A percentile compares a stretch with the other conserved stretches of the same genome.
These are phyloP conservation scores for Inonotus hispidus DNA, from an alignment of 1,284 basidiomycete genomes.

Conservation along the genomic window DNA sequence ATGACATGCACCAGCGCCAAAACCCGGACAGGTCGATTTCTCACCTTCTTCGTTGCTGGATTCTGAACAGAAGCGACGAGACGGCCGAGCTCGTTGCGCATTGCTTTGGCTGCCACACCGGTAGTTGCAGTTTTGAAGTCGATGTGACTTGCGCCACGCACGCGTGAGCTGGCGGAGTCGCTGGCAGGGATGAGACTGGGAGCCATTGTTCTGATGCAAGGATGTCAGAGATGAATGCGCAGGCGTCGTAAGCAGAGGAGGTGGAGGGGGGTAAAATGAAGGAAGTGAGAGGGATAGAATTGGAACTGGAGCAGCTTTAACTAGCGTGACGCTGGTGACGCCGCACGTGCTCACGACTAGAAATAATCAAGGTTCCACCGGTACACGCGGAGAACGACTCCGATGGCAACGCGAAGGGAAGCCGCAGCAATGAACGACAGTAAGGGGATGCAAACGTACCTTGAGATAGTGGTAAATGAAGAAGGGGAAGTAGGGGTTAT, in stretches of 20 bases:
- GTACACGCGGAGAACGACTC: neutral
- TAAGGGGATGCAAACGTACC: constrained; percentile 2
- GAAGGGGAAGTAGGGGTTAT: constrained; percentile 10
- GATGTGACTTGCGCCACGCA: constrained; percentile 20
- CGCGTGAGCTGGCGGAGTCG: constrained; percentile 16
- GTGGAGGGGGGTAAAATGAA: neutral
- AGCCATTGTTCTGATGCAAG: constrained; percentile 7
- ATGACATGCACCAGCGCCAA: constrained; percentile 3
- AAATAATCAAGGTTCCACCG: too few relatives aligned
- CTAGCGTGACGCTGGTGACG: neutral
- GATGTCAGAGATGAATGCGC: constrained; percentile 1
- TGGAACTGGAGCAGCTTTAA: constrained; percentile 1
- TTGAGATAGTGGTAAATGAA: constrained; percentile 17
- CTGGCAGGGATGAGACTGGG: constrained; percentile 11
- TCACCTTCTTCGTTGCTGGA: constrained; percentile 75
- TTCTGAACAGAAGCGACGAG: constrained; percentile 86
- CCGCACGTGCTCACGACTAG: neutral
- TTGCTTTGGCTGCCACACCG: constrained; percentile 94
- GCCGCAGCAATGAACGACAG: neutral
- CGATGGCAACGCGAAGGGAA: neutral
- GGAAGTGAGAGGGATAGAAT: neutral
- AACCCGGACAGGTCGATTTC: constrained; percentile 24
- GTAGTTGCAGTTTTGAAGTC: constrained; percentile 99
- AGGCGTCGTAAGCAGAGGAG: neutral
- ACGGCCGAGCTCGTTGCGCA: constrained; percentile 97